Percentiles rank a stretch among this genome's conserved stretches.
These are phyloP conservation scores for Stenogyne calaminthoides DNA, from an alignment of 305 asterid genomes.

Conservation along the genomic window DNA sequence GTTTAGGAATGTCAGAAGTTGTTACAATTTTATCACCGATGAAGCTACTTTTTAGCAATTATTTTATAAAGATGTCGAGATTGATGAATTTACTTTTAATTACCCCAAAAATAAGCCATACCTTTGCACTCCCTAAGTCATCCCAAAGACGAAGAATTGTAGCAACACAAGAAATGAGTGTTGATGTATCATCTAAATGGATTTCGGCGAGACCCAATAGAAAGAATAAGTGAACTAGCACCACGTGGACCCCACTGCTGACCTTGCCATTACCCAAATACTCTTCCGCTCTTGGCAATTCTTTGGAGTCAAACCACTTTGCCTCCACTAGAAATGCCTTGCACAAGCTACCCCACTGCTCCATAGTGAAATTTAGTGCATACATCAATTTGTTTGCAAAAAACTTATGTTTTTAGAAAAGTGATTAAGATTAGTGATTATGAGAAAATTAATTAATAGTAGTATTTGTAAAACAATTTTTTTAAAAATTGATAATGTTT, in stretches of 20 bases:
- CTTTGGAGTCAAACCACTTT: slow-evolving; percentile 42
- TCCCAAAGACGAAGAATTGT: slow-evolving; percentile 54
- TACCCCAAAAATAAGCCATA: slow-evolving; percentile 8
- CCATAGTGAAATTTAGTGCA: not conserved
- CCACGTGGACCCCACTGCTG: slow-evolving; percentile 52
- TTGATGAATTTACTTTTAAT: too few relatives aligned
- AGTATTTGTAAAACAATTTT: too few relatives aligned
- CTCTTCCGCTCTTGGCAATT: slow-evolving; percentile 36
- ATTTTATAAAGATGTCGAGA: too few relatives aligned
- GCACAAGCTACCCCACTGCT: slow-evolving; percentile 57
- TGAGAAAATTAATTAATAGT: too few relatives aligned
- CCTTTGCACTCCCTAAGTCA: slow-evolving; percentile 59
- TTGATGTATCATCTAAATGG: slow-evolving; percentile 17
- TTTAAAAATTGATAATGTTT: too few relatives aligned
- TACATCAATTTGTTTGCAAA: too few relatives aligned
- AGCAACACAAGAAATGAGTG: slow-evolving; percentile 36
- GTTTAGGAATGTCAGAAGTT: too few relatives aligned
- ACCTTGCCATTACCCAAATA: slow-evolving; percentile 52
- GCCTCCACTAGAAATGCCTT: slow-evolving; percentile 54
- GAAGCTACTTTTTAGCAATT: too few relatives aligned
- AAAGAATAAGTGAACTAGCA: slow-evolving; percentile 43
- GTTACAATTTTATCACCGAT: too few relatives aligned
- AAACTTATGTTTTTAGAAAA: too few relatives aligned
- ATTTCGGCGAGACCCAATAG: slow-evolving; percentile 35
- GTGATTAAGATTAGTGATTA: too few relatives aligned